Evolutionary conservation across 2,329 filamentous ascomycete species (phyloP).

Genomic region (Teratosphaeria destructans): DNA sequence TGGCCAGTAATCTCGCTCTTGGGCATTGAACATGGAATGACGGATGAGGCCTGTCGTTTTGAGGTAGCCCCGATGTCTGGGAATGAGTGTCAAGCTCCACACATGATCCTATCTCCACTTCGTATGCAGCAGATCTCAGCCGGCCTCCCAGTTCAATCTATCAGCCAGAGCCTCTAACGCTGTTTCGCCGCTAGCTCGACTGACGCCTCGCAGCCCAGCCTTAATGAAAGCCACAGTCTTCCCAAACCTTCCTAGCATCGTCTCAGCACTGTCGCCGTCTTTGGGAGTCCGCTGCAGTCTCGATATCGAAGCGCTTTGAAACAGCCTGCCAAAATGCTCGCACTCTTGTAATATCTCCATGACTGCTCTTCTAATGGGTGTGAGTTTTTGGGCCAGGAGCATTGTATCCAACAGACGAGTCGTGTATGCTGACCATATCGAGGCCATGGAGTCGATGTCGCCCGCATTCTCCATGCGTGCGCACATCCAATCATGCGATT

Average conservation of each 20-base stretch:
- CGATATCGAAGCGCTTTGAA: background rate
- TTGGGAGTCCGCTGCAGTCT: background rate
- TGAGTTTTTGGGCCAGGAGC: conserved; percentile 57
- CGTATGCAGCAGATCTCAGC: background rate
- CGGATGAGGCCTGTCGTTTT: too few relatives aligned
- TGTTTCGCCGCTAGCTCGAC: conserved; percentile 59
- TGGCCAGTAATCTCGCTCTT: too few relatives aligned
- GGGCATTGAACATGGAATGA: too few relatives aligned
- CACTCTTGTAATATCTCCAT: conserved; percentile 68
- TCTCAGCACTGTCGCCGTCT: conserved; percentile 10
- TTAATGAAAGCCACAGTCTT: conserved; percentile 58
- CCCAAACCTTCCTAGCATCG: conserved; percentile 46
- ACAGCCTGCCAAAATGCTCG: conserved; percentile 56
- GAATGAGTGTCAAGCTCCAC: too few relatives aligned
- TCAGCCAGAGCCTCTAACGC: conserved; percentile 77
- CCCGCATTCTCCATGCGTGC: conserved; percentile 48
- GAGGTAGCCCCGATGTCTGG: too few relatives aligned
- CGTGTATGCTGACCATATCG: conserved; percentile 55
- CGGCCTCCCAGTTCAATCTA: conserved; percentile 51
- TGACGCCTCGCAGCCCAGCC: conserved; percentile 62
- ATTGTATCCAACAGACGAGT: conserved; percentile 55
- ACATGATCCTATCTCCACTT: background rate
- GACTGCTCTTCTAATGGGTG: conserved; percentile 61
- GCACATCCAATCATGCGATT: conserved; percentile 48
- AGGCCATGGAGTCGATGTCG: conserved; percentile 75